Evolutionary conservation across 1,284 basidiomycete genomes (phyloP), one percentile per base, ranked within the genome.

Genomic region (Irpex sp.): DNA sequence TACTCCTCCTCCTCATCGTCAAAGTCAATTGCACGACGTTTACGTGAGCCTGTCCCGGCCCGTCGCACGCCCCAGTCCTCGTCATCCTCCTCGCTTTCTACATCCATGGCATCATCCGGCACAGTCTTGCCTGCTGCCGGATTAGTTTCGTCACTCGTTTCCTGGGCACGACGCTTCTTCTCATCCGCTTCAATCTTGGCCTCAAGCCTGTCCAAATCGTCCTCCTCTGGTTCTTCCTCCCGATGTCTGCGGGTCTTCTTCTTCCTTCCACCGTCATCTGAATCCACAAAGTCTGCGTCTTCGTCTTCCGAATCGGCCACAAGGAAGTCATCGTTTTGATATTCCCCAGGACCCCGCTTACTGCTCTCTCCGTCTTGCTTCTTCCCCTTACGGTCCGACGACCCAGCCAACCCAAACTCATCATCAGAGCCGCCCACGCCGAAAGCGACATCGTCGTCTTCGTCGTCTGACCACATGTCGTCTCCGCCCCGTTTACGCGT

Each of bases 261-360:
- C 11, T 71, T 71, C 52, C 66, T 62, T 36, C 67, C 67, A 51
- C 72, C 78, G 2, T 72, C 77, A 21, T 77, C 78, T 48, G 75
- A 78, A 11, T 76, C 78, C 4, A 71, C 72, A 37, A 66, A 72
- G 47, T 69, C 74, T 11, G 71, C 77, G 11, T 71, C 82, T 5
- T 90, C 89, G 21, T 89, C 88, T 44, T 90, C 88, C 6, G 86
- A 86, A 56, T 89, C 89, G 31, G 88, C 87, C 6, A 93, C 92
- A 47, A 93, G 80, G 70, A 94, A 93, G 69, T 91, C 92, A 71
- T 94, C 92, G 62, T 89, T 86, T 72, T 91, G 87, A 70, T 94
- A 93, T 55, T 92, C 90, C 51, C 86, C 76, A 21, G 75, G 74
- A 57, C 79, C 75, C 63, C 79, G 76, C 75, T 83, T 72, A 69